Evolutionary conservation across 805 yeast genomes (phyloP), one percentile per base, ranked within the genome.

Genomic region (Spathaspora hagerdaliae): DNA sequence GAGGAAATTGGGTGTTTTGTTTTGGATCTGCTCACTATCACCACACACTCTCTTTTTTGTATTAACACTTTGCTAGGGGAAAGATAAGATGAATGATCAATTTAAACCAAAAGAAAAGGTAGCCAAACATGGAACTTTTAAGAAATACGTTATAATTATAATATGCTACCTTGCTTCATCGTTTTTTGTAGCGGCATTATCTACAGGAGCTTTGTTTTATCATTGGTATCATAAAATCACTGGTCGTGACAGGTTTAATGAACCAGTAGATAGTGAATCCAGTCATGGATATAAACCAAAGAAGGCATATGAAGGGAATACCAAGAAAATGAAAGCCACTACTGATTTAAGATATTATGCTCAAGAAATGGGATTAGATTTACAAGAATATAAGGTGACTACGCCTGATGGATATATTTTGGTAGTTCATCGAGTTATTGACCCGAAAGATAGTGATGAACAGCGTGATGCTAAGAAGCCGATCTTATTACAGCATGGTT

Each of bases 391-490:
- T 57, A 76, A 72, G 31, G 70, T 90, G 1, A 69, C 78, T 8
- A 91, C 98, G 0, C 71, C 73, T 12, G 98, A 94, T 62, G 97
- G 97, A 1, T 90, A 79, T 60, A 69, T 81, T 1, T 65, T 92
- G n/a, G 73, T 74, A 1, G 60, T 90, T 39, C 82, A 86, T 58
- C 78, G 88, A 38, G 59, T 88, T 7, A 65, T 81, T 6, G 76
- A 81, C 49, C 82, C 83, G 0, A 56, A 53, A 6, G 71, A 65
- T 36, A 43, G 67, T 5, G 58, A 51, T 2, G 62, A 51, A 9
- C 54, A 58, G 12, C 59, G 75, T 33, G 39, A 60, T 34, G 36
- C 52, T 32, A 61, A 74, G 49, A 73, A 72, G 44, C 98, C 98
- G 0, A 69, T 92, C 1, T 67, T 92, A 19, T 64, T 89, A 50